These are phyloP conservation scores for Mycena rebaudengoi DNA, from an alignment of 768 basidiomycete species.

Conservation along the genomic window DNA sequence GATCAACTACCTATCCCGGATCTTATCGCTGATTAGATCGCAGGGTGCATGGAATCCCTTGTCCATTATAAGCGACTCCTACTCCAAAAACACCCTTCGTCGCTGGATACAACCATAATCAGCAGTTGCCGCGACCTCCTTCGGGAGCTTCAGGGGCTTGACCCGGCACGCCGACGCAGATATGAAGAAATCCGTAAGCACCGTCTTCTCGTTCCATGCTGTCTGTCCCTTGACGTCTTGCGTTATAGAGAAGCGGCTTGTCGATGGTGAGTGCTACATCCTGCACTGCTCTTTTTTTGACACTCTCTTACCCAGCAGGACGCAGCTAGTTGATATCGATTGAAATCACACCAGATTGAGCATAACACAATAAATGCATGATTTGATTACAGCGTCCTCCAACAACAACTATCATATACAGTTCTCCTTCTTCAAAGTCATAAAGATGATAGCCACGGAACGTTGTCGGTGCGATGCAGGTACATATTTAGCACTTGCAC, in stretches of 20 bases:
- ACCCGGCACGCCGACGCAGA: conserved; percentile 69
- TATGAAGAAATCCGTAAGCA: conserved; percentile 73
- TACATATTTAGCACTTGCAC: conserved; percentile 66
- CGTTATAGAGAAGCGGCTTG: conserved; percentile 18
- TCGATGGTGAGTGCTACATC: background rate
- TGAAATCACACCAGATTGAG: conserved; percentile 7
- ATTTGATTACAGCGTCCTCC: conserved; percentile 23
- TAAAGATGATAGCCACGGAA: conserved; percentile 2
- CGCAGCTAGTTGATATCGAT: too few relatives aligned
- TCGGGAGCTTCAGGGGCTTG: conserved; percentile 64
- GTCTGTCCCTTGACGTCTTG: background rate
- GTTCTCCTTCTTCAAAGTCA: conserved; percentile 18
- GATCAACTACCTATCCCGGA: background rate
- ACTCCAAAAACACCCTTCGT: conserved; percentile 52
- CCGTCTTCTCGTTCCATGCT: background rate
- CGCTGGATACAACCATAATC: conserved; percentile 45
- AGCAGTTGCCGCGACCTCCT: conserved; percentile 62
- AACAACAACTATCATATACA: conserved; percentile 29
- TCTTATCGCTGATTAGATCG: conserved; percentile 8
- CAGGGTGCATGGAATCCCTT: conserved; percentile 96
- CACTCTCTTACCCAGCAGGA: too few relatives aligned
- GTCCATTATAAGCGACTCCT: conserved; percentile 84
- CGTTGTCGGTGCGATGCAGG: conserved; percentile 3
- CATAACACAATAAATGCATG: conserved; percentile 26
- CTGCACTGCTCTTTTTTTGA: background rate